These are phyloP conservation scores for Apiotrichum siamense DNA, from an alignment of 1,284 basidiomycete genomes.

Conservation along the genomic window DNA sequence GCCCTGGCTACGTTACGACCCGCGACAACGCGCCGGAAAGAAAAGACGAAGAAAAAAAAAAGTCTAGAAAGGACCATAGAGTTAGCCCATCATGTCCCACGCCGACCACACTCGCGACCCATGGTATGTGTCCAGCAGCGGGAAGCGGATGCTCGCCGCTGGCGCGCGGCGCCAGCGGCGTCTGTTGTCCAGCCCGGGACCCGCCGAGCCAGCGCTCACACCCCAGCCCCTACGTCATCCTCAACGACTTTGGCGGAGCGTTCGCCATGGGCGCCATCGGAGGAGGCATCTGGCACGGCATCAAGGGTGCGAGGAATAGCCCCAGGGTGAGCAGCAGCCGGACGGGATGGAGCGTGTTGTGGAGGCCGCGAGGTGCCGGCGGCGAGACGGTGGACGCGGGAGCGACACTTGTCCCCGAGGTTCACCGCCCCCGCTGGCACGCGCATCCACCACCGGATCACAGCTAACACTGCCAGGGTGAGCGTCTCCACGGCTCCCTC, in stretches of 20 bases:
- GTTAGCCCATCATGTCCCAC: conserved; percentile 52
- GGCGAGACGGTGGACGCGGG: neutral
- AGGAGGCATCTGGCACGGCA: conserved; percentile 95
- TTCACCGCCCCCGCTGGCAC: too few species aligned
- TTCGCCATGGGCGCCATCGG: conserved; percentile 53
- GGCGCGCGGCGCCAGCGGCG: neutral
- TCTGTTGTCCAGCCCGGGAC: too few species aligned
- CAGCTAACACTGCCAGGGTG: conserved; percentile 55
- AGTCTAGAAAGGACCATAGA: neutral
- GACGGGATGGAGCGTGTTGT: neutral
- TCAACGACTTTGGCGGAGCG: conserved; percentile 96
- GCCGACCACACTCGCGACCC: conserved; percentile 90
- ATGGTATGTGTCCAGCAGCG: conserved; percentile 62
- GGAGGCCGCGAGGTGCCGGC: neutral
- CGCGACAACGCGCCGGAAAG: too few species aligned
- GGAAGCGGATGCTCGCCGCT: too few species aligned
- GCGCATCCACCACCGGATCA: too few species aligned
- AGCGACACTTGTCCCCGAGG: neutral
- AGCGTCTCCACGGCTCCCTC: conserved; percentile 85
- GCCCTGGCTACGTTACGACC: too few species aligned
- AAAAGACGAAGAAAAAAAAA: too few species aligned
- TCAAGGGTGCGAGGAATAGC: conserved; percentile 96
- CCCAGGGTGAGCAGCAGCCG: conserved; percentile 63
- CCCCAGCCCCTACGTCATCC: conserved; percentile 92
- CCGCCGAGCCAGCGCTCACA: neutral